Conservation (phyloP, 495 filamentous ascomycete genomes). For the Neurospora sp. region DNA sequence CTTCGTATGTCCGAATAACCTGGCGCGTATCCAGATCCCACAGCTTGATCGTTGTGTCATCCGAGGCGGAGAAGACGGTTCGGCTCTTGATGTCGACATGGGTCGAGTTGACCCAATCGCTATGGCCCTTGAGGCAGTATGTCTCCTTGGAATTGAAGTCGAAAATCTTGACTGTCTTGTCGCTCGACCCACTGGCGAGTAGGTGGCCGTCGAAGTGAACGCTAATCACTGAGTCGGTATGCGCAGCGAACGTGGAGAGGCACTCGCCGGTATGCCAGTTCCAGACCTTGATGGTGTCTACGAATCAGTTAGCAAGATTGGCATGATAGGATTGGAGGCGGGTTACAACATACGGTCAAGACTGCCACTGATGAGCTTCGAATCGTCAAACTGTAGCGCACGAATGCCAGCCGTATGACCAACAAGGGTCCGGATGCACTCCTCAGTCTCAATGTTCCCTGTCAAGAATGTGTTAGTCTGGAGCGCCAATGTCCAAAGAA, state of each 20-base stretch:
- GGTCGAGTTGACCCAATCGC: slow-evolving; percentile 90
- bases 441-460: slow-evolving; percentile 73
- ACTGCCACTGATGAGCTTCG: slow-evolving; percentile 42
- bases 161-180: slow-evolving; percentile 87
- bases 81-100: slow-evolving; percentile 69
- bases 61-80: slow-evolving; percentile 84
- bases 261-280: slow-evolving; percentile 92
- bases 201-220: slow-evolving; percentile 77
- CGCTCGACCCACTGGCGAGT: slow-evolving; percentile 78
- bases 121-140: slow-evolving; percentile 71
- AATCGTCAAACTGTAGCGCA: slow-evolving; percentile 87
- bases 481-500: not conserved
- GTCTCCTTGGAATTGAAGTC: slow-evolving; percentile 78
- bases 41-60: slow-evolving; percentile 85
- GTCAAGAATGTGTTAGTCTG: not conserved
- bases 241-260: slow-evolving; percentile 67
- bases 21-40: slow-evolving; percentile 58
- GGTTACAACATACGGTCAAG: slow-evolving; percentile 15
- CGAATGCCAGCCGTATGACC: slow-evolving; percentile 79
- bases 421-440: slow-evolving; percentile 69
- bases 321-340: not conserved
- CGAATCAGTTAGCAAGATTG: slow-evolving; percentile 4
- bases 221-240: slow-evolving; percentile 68
- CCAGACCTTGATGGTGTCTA: slow-evolving; percentile 73
- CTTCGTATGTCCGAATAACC: slow-evolving; percentile 73